Conservation (phyloP, 495 filamentous ascomycete species). For the Penicillium daleae region DNA sequence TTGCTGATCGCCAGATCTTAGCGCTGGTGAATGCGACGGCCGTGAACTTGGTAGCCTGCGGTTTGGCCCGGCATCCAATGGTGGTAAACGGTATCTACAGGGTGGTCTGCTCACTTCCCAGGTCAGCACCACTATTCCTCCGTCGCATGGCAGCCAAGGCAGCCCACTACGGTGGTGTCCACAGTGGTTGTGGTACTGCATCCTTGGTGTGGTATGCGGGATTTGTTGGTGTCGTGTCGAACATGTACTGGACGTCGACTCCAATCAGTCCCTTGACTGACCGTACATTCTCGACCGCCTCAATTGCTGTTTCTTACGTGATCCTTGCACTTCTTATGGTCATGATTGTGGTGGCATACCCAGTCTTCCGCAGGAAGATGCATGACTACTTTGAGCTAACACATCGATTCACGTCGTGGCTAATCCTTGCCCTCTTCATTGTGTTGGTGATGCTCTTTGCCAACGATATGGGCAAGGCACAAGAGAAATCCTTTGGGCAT, state of each 20-base stretch:
- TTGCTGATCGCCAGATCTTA: slow-evolving; percentile 21
- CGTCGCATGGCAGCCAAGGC: slow-evolving; percentile 64
- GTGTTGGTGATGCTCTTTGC: slow-evolving; percentile 35
- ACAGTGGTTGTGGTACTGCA: slow-evolving; percentile 65
- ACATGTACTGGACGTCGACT: slow-evolving; percentile 31
- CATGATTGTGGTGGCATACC: slow-evolving; percentile 48
- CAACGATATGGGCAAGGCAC: slow-evolving; percentile 31
- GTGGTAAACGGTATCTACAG: slow-evolving; percentile 68
- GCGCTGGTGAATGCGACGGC: slow-evolving; percentile 42
- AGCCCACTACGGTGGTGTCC: slow-evolving; percentile 73
- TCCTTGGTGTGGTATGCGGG: slow-evolving; percentile 68
- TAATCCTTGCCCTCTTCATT: slow-evolving; percentile 63
- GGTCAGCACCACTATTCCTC: slow-evolving; percentile 58
- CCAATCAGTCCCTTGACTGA: slow-evolving; percentile 21
- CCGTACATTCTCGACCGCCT: slow-evolving; percentile 20
- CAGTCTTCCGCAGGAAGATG: slow-evolving; percentile 52
- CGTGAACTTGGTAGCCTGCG: slow-evolving; percentile 44
- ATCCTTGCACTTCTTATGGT: slow-evolving; percentile 33
- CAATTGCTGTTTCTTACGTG: slow-evolving; percentile 25
- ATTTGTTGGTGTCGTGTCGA: slow-evolving; percentile 46
- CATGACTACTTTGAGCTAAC: slow-evolving; percentile 71
- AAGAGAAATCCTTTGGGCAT: slow-evolving; percentile 22
- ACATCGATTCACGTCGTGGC: slow-evolving; percentile 72
- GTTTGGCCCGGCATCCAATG: slow-evolving; percentile 67
- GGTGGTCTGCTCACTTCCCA: slow-evolving; percentile 56